Evolutionary conservation across 306 rosid genomes (phyloP), one percentile per base, ranked within the genome.

Genomic region (Coriaria nepalensis): DNA sequence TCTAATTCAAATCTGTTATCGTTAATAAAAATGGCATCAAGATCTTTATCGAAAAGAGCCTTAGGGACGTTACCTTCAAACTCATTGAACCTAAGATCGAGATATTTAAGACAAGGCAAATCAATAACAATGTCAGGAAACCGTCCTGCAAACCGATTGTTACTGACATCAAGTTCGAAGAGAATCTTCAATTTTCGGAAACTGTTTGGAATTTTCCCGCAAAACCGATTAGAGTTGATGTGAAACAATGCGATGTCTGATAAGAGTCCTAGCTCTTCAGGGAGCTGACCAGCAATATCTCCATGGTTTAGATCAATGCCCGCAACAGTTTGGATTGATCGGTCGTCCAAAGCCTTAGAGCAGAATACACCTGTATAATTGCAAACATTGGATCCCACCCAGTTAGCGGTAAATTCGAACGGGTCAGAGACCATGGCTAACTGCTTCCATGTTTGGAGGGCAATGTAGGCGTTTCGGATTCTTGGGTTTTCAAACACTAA

Each of bases 241-340:
- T 81, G 93, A 47, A 86, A 68, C 29, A 81, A 56, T 1, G 83
- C 67, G 0, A 81, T 80, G 73, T 81, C 83, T 10, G 40, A 6
- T 4, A 78, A 68, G 0, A 70, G 53, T 0, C 79, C 83, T 8
- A 86, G 86, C 57, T 76, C 81, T 44, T 75, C 72, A 0, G 93
- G 96, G 36, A 86, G 75, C 29, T 76, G 61, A 4, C 83, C 93
- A 2, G 93, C 88, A 57, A 86, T 86, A 73, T 74, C 80, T 4
- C 62, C 75, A 12, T 85, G 84, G 69, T 85, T 85, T 44, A 81
- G 78, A 63, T 85, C 95, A 40, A 81, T 73, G 51, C 93, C 93
- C 4, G 84, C 93, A 0, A 85, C 87, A 0, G 80, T 79, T 8
- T 56, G 62, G 57, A 78, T 11, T 13, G 47, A 63, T 0, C 81